Percentiles rank a stretch among this genome's conserved stretches.
phyloP scores from a whole-genome alignment of 768 basidiomycete genomes.

The Postia placenta region DNA sequence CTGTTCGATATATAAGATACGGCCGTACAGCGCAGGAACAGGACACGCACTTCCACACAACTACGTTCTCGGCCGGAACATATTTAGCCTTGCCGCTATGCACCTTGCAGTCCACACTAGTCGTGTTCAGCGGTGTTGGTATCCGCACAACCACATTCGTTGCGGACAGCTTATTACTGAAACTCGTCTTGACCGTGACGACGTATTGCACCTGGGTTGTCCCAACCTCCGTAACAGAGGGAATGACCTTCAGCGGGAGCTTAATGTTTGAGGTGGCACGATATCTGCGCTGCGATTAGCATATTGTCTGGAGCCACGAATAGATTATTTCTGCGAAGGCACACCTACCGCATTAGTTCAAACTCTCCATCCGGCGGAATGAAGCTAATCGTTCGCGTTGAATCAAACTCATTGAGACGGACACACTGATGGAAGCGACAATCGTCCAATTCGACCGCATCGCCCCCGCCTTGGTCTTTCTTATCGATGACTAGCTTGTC shows the following conservation, averaged over 20 bases:
- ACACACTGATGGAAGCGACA: conserved; percentile 99
- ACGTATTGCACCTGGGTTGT: conserved; percentile 90
- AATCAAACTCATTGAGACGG: conserved; percentile 89
- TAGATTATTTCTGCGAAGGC: neutral
- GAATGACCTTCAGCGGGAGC: conserved; percentile 82
- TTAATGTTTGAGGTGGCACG: conserved; percentile 96
- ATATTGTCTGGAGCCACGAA: neutral
- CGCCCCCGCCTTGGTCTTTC: conserved; percentile 48
- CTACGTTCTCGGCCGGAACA: conserved; percentile 90
- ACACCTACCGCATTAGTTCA: conserved; percentile 82
- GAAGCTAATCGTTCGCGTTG: conserved; percentile 90
- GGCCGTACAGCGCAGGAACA: neutral
- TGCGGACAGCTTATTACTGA: conserved; percentile 87
- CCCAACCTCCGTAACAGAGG: conserved; percentile 90
- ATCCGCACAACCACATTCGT: conserved; percentile 90
- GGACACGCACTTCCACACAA: conserved; percentile 90
- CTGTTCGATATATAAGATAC: conserved; percentile 36
- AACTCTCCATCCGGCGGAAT: conserved; percentile 99
- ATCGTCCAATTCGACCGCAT: conserved; percentile 94
- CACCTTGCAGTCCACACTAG: conserved; percentile 87
- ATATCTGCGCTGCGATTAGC: conserved; percentile 51
- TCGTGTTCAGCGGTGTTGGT: conserved; percentile 95
- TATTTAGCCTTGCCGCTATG: conserved; percentile 95
- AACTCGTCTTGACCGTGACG: conserved; percentile 82
- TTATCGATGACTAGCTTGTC: conserved; percentile 98